These are phyloP conservation scores for Diplodia sapinea DNA, from an alignment of 2,329 filamentous ascomycete species.

Conservation along the genomic window DNA sequence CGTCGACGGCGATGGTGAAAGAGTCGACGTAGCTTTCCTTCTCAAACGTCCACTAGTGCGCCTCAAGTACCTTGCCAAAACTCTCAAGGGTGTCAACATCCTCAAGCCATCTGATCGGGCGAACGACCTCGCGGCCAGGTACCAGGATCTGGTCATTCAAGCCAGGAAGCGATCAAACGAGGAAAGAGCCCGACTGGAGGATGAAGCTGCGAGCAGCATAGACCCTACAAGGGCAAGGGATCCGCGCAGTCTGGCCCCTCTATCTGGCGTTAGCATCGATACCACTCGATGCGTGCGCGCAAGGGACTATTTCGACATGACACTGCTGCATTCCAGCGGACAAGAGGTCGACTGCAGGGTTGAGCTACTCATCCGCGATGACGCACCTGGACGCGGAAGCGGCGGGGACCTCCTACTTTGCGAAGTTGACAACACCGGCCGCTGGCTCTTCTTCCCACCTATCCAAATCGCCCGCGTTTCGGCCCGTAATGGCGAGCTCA, in stretches of 20 bases:
- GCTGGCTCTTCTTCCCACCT: slow-evolving; percentile 91
- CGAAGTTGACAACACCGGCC: slow-evolving; percentile 77
- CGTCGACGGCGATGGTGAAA: slow-evolving; percentile 77
- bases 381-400: slow-evolving; percentile 68
- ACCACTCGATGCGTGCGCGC: slow-evolving; percentile 81
- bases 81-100: slow-evolving; percentile 71
- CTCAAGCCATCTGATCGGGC: slow-evolving; percentile 62
- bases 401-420: slow-evolving; percentile 89
- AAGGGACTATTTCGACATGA: slow-evolving; percentile 86
- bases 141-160: slow-evolving; percentile 75
- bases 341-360: slow-evolving; percentile 88
- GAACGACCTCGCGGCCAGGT: slow-evolving; percentile 64
- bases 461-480: slow-evolving; percentile 76
- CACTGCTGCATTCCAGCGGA: slow-evolving; percentile 84
- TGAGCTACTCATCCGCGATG: slow-evolving; percentile 85
- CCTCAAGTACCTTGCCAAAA: slow-evolving; percentile 84
- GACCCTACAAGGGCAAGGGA: slow-evolving; percentile 83
- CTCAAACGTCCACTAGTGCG: slow-evolving; percentile 87
- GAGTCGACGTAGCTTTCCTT: slow-evolving; percentile 91
- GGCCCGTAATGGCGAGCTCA: slow-evolving; percentile 74
- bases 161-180: slow-evolving; percentile 76
- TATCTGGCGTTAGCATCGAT: slow-evolving; percentile 74
- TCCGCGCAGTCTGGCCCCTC: slow-evolving; percentile 73
- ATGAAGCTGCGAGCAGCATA: slow-evolving; percentile 84
- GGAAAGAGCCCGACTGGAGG: slow-evolving; percentile 74